Evolutionary conservation across 1,284 basidiomycete species (phyloP), one percentile per base, ranked within the genome.

Genomic region (Ustilago crameri): DNA sequence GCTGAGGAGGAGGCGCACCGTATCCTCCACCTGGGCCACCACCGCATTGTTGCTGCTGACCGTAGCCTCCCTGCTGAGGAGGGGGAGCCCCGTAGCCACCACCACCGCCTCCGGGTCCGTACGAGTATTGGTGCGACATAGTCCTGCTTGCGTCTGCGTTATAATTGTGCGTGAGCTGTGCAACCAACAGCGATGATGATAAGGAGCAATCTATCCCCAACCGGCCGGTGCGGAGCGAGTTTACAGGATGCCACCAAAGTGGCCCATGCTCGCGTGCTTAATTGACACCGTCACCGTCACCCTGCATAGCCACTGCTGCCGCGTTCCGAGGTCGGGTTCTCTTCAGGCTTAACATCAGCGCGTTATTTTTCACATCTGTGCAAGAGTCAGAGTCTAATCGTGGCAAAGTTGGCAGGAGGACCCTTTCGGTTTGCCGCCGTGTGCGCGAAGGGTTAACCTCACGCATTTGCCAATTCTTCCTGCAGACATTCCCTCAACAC

Each of bases 91-190:
- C 59, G 15, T 60, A 58, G 18, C 73, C 63, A 34, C 68, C 69
- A 35, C 60, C 68, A 5, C 64, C 30, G 30, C 30, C 30, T 30
- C 53, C 58, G 18, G 45, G 52, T 24, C 53, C 62, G 51, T 75
- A 75, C 14, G 74, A 75, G 49, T 75, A 75, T 47, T 75, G 74
- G 22, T 68, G 54, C 18, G 70, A 74, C 74, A 75, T 75, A 7
- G 37, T 9, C 17, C 7, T 15, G 37, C 37, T 38, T 38, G 12
- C 37, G 37, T 17, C 17, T 15, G 37, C 37, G 7, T 18, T 38
- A 9, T 18, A 9, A 5, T 38, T 30, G 30, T 12, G 30, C 12
- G 5, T 30, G 30, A 5, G 30, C 12, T 5, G 5, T 12, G 7
- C 5, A 37, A n/a, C 9, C 35, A 15, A n/a, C 35, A n/a, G 12